phyloP scores from a whole-genome alignment of 2,329 filamentous ascomycete species.

The Trichoderma harzianum region DNA sequence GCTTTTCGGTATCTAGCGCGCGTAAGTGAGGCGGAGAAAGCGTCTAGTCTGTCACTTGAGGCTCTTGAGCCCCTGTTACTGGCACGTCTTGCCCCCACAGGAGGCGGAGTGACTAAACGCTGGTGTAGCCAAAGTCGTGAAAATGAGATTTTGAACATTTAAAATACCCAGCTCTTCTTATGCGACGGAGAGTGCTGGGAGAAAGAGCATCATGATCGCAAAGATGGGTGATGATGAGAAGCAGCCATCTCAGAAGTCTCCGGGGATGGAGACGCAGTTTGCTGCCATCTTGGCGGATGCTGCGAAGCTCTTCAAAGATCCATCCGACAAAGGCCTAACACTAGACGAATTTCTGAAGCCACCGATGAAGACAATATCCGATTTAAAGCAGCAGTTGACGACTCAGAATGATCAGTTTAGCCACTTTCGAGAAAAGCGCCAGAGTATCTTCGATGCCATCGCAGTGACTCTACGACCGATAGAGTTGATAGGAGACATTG shows the following conservation, averaged over 20 bases:
- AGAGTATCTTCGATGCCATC: conserved; percentile 35
- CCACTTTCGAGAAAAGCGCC: conserved; percentile 36
- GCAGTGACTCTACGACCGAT: conserved; percentile 34
- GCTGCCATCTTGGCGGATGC: conserved; percentile 34
- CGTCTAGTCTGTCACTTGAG: conserved; percentile 6
- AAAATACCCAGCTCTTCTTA: not conserved
- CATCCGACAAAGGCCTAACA: conserved; percentile 24
- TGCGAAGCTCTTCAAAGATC: conserved; percentile 32
- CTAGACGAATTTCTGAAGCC: conserved; percentile 34
- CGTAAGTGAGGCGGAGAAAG: conserved; percentile 8
- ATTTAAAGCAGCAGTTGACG: conserved; percentile 33
- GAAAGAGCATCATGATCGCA: not conserved
- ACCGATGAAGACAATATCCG: conserved; percentile 32
- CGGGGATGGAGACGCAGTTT: conserved; percentile 22
- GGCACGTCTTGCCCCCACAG: not conserved
- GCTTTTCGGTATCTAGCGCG: not conserved
- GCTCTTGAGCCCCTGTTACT: not conserved
- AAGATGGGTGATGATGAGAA: conserved; percentile 10
- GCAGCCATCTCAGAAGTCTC: not conserved
- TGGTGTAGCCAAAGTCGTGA: not conserved
- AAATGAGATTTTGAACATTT: not conserved
- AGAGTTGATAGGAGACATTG: conserved; percentile 39
- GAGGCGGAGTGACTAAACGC: not conserved
- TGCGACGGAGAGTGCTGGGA: not conserved
- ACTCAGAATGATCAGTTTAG: conserved; percentile 36